phyloP scores from a whole-genome alignment of 345 rosid species.

The Eucalyptus curtisii region DNA sequence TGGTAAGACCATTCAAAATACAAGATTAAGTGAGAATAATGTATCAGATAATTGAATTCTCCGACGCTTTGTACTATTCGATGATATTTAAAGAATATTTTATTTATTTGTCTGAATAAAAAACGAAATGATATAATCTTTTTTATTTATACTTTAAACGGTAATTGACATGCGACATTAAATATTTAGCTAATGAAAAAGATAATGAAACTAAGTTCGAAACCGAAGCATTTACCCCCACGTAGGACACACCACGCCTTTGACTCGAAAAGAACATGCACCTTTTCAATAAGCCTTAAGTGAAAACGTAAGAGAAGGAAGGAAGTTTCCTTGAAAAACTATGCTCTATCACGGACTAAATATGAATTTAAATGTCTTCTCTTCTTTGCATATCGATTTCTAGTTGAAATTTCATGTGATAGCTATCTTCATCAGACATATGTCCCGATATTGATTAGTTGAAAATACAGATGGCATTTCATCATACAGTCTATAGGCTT shows the following conservation, averaged over 20 bases:
- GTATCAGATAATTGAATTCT: not conserved
- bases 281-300: not conserved
- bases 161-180: not conserved
- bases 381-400: not conserved
- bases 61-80: not conserved
- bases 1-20: not conserved
- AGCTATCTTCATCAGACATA: not conserved
- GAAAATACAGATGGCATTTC: not conserved
- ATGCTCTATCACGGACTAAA: not conserved
- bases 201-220: not conserved
- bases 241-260: not conserved
- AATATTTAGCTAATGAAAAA: not conserved
- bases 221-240: not conserved
- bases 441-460: not conserved
- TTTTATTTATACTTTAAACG: not conserved
- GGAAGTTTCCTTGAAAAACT: not conserved
- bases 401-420: not conserved
- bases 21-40: not conserved
- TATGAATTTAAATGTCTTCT: not conserved
- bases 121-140: not conserved
- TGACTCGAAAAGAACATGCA: not conserved
- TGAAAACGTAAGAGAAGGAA: no score
- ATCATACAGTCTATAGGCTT: not conserved
- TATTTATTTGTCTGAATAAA: not conserved
- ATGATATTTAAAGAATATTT: not conserved